Base-by-base conservation (phyloP, 306 rosid genomes). In the Nissolia schottii region DNA sequence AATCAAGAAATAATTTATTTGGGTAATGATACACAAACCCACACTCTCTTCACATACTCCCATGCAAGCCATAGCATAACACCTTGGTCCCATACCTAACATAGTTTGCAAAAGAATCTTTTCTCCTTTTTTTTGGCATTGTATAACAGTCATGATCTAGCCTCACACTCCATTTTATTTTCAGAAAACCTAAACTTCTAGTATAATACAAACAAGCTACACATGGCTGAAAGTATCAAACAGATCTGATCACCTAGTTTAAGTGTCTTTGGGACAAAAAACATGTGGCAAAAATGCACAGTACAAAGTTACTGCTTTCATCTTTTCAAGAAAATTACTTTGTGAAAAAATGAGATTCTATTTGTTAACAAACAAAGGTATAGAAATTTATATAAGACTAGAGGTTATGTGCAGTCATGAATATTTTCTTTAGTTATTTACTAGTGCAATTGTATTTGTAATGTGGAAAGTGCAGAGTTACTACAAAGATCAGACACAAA, bases 1-100 rank as follows among this genome's bases (percentile, higher is more conserved):
- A 59, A n/a, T n/a, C n/a, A n/a, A n/a, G n/a, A n/a, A n/a, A 28
- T 38, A 38, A 31, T 16, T 56, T 65, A 60, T 57, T 70, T 62
- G 31, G 31, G 67, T 3, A 40, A 54, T 41, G 59, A 55, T 23
- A 54, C 59, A 54, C 73, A 54, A n/a, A 54, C 31, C 13, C 55
- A 54, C 25, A 65, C 18, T 11, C 46, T 67, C 57, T 20, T 64
- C 57, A 6, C 20, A 28, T 20, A 27, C 48, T 50, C 59, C 55
- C 58, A 28, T 16, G 14, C 18, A 49, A 48, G 20, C 40, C 15
- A 53, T 51, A 34, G 29, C 11, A 48, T 69, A 51, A 22, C 15
- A 53, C 56, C 51, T 40, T 22, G 32, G 16, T 16, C 23, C 25
- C 46, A 70, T 55, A 55, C 38, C 23, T 54, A 64, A 53, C 28